Conservation (phyloP, 2,329 filamentous ascomycete genomes). For the Tricladium varicosporioides region DNA sequence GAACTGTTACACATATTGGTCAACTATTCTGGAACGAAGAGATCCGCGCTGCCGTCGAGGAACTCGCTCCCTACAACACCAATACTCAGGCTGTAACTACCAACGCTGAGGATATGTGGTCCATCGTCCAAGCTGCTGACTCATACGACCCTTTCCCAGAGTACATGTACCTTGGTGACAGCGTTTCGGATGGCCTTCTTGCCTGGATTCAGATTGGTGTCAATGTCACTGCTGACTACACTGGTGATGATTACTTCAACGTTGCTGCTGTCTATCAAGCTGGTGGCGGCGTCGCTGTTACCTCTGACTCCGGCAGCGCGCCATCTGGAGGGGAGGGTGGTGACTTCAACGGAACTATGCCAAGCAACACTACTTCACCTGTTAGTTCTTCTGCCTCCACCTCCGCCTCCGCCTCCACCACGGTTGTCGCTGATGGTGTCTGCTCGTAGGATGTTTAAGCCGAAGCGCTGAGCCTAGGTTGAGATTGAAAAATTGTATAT, state of each 20-base stretch:
- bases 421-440: not conserved
- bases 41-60: constrained; percentile 51
- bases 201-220: constrained; percentile 50
- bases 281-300: not conserved
- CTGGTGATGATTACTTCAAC: constrained; percentile 30
- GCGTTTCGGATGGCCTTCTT: constrained; percentile 49
- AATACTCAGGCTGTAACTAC: constrained; percentile 46
- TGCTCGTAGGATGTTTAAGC: not conserved
- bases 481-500: not conserved
- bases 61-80: constrained; percentile 42
- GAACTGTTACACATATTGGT: constrained; percentile 35
- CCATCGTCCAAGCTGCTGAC: constrained; percentile 32
- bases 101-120: constrained; percentile 44
- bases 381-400: not conserved
- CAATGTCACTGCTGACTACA: constrained; percentile 31
- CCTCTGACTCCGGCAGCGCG: not conserved
- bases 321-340: not conserved
- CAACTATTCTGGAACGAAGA: constrained; percentile 64
- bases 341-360: not conserved
- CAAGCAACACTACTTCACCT: not conserved
- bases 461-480: too few species aligned
- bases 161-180: constrained; percentile 57
- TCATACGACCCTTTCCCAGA: constrained; percentile 50
- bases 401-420: not conserved
- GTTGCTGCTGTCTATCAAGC: not conserved